phyloP scores from a whole-genome alignment of 2,329 filamentous ascomycete species.

The Sporothrix curviconia region DNA sequence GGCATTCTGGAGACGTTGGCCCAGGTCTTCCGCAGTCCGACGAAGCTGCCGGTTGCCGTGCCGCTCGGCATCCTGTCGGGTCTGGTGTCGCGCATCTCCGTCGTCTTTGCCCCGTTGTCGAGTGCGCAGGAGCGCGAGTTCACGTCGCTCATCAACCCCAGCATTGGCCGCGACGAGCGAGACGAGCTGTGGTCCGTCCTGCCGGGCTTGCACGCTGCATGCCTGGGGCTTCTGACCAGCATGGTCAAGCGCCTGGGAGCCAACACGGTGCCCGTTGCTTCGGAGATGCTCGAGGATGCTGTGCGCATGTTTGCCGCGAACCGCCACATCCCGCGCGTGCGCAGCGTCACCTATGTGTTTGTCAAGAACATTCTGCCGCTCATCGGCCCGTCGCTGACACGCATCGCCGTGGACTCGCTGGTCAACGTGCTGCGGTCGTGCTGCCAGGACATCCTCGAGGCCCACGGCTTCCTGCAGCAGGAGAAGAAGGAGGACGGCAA shows the following conservation, averaged over 20 bases:
- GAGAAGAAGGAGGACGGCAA: conserved; percentile 21
- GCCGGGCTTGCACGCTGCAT: conserved; percentile 66
- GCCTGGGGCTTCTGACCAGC: conserved; percentile 54
- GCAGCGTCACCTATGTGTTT: conserved; percentile 54
- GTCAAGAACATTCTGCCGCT: conserved; percentile 51
- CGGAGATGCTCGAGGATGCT: conserved; percentile 63
- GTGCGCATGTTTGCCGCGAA: conserved; percentile 61
- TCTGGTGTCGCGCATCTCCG: conserved; percentile 61
- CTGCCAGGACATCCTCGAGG: conserved; percentile 65
- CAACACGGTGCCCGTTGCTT: conserved; percentile 52
- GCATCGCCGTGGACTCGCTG: conserved; percentile 58
- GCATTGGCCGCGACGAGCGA: conserved; percentile 72
- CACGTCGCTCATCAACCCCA: conserved; percentile 59
- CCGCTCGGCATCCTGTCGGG: conserved; percentile 64
- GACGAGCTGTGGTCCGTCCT: conserved; percentile 70
- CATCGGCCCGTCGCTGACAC: conserved; percentile 60
- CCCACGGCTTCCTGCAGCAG: conserved; percentile 34
- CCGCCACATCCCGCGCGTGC: conserved; percentile 47
- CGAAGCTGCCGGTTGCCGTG: conserved; percentile 58
- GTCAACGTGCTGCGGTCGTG: conserved; percentile 57
- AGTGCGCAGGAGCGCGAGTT: conserved; percentile 34
- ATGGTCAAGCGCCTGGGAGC: conserved; percentile 53
- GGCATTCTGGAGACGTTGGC: conserved; percentile 60
- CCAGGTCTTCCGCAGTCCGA: conserved; percentile 56
- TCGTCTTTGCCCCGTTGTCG: conserved; percentile 49